Evolutionary conservation across 2,329 filamentous ascomycete genomes (phyloP), one percentile per base, ranked within the genome.

Genomic region (Stemphylium beticola): DNA sequence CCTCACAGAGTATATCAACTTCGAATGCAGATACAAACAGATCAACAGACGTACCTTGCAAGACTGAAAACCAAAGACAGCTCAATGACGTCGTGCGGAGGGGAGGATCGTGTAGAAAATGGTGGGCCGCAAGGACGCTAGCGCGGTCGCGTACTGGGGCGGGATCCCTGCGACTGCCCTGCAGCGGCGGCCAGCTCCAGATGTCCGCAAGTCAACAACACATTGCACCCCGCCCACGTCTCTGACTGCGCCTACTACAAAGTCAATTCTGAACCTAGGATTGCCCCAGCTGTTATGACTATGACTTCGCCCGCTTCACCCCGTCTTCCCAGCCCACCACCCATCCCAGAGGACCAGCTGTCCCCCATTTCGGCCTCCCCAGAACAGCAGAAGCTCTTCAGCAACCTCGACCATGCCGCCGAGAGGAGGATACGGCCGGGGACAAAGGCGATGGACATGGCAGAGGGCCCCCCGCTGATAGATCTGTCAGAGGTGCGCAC

Each of bases 271-370:
- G 2, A 22, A 39, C 14, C 14, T n/a, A 15, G 22, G 15, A 15
- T 42, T 32, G 36, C 47, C 17, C 8, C 12, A 2, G 29, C 10
- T n/a, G 14, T 18, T 18, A 31, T 29, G 14, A 36, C 12, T 7
- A 73, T 73, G 70, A 57, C 67, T 26, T 66, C 68, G 38, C 66
- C 70, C 59, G 78, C 81, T 29, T 97, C 93, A 42, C 93, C 95
- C 61, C 90, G 95, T 73, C 87, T 99, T 46, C 95, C 95, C 55
- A 97, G 92, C 76, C 95, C 95, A 57, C 95, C 95, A 54, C 95
- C 95, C 31, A 88, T 96, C 53, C 92, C 93, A 58, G 95, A 99
- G 78, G 95, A 96, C 64, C 93, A 98, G 78, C 88, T 96, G 60
- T 95, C 92, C 44, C 91, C 92, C 1, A 82, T 86, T 44, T 76